Evolutionary conservation across 192 early-diverging fungal genomes (phyloP), one percentile per base, ranked within the genome.

Genomic region (Linnemannia zychae): DNA sequence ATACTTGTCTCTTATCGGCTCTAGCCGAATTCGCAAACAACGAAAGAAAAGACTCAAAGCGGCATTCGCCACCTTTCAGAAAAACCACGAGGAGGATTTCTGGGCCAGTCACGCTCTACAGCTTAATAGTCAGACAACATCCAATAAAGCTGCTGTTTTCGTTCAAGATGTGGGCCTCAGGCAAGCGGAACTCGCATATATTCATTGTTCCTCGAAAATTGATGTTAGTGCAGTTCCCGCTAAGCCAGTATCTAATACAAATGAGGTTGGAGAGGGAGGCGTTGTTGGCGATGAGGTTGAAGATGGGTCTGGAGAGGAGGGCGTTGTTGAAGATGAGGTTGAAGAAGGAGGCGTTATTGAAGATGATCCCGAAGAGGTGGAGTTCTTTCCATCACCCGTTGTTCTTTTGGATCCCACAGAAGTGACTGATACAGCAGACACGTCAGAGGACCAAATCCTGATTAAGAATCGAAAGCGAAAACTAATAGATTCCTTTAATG

Each of bases 171-270:
- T 73, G 47, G 71, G 71, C 57, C 71, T 73, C 57, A 31, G 16
- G 31, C 71, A 37, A 53, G 49, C 31, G 50, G 50, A 73, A 17
- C 34, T 50, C 17, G 48, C 50, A 7, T 57, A 73, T 50, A 73
- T 20, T 9, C 71, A 73, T 53, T 73, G 50, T 37, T 73, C 47
- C 36, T 73, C 68, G 40, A 46, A 70, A 70, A 52, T 73, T 73
- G 50, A 73, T 73, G 50, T 34, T 34, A 22, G 50, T 50, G 71
- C 50, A 50, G 71, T 36, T 4, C 71, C 22, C 22, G 36, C 36
- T 31, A 73, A 73, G 71, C 28, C 72, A 74, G 44, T 57, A 1
- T 74, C 52, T 63, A 33, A 18, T 72, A 50, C 68, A 1, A 52
- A 72, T 33, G 71, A 72, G 24, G 71, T 72, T 49, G 48, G 4